Conservation (phyloP, 495 filamentous ascomycete species). For the Cryomyces antarcticus region DNA sequence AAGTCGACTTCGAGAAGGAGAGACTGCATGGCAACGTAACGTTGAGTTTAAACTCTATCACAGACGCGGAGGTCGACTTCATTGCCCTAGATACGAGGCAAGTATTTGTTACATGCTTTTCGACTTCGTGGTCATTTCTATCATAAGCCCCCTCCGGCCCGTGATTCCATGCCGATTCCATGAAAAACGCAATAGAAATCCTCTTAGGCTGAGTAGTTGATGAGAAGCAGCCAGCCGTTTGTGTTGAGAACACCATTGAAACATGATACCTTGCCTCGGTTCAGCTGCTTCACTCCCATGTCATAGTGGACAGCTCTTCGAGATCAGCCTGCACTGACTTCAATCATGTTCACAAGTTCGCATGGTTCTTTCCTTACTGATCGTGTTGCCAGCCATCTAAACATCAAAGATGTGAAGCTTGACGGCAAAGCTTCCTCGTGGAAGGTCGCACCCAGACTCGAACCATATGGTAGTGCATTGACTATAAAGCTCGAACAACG, state of each 20-base stretch:
- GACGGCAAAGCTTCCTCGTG: conserved; percentile 40
- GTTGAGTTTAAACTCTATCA: conserved; percentile 51
- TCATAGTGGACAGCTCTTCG: too few relatives aligned
- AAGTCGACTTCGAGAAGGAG: conserved; percentile 61
- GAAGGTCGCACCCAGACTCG: conserved; percentile 43
- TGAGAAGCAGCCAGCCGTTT: neutral
- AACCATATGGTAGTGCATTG: conserved; percentile 64
- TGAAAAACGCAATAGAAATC: neutral
- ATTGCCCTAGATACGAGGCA: conserved; percentile 66
- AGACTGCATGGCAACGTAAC: conserved; percentile 53
- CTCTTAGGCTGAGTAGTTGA: neutral
- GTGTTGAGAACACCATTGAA: too few relatives aligned
- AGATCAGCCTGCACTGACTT: too few relatives aligned
- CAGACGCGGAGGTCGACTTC: conserved; percentile 44
- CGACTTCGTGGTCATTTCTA: too few relatives aligned
- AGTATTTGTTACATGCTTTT: neutral
- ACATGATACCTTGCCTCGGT: too few relatives aligned
- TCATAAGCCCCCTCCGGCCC: too few relatives aligned
- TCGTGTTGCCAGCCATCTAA: conserved; percentile 31
- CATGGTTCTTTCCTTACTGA: neutral
- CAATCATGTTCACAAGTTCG: too few relatives aligned
- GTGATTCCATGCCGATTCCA: neutral
- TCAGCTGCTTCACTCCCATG: too few relatives aligned
- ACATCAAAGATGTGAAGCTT: conserved; percentile 45
- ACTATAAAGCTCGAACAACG: conserved; percentile 46